Evolutionary conservation across 768 basidiomycete species (phyloP).

Genomic region (Termitomyces heimii): DNA sequence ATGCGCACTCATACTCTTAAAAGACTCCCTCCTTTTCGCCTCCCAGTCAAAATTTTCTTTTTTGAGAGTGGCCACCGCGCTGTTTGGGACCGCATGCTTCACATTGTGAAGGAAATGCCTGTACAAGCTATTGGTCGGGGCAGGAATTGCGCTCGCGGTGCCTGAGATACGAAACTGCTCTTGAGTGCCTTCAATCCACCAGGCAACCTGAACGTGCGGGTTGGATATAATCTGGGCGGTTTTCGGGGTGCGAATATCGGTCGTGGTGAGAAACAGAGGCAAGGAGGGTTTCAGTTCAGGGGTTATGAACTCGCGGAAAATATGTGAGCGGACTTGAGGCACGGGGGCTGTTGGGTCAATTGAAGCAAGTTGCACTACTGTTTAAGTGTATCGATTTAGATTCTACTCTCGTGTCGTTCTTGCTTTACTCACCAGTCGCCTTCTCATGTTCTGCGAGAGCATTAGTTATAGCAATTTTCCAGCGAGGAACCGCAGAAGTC

Average conservation of each 20-base stretch:
- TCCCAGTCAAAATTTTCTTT: conserved; percentile 61
- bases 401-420: not conserved
- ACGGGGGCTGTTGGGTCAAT: conserved; percentile 32
- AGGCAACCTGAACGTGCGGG: conserved; percentile 54
- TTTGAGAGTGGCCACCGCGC: conserved; percentile 26
- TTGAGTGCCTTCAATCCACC: conserved; percentile 64
- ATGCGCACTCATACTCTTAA: conserved; percentile 48
- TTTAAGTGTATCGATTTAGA: not conserved
- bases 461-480: conserved; percentile 39
- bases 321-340: conserved; percentile 61
- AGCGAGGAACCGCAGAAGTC: conserved; percentile 28
- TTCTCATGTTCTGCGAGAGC: conserved; percentile 35
- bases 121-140: conserved; percentile 32
- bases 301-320: conserved; percentile 56
- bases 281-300: conserved; percentile 34
- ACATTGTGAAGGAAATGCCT: conserved; percentile 23
- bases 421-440: conserved; percentile 26
- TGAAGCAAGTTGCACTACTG: conserved; percentile 61
- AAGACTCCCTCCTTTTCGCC: conserved; percentile 50
- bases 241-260: conserved; percentile 72
- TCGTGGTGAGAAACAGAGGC: conserved; percentile 61
- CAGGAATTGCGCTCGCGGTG: conserved; percentile 47
- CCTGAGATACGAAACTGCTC: conserved; percentile 76
- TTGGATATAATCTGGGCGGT: conserved; percentile 46
- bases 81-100: conserved; percentile 7